phyloP scores from a whole-genome alignment of 2,329 filamentous ascomycete species.

The Pestalotiopsis fici region DNA sequence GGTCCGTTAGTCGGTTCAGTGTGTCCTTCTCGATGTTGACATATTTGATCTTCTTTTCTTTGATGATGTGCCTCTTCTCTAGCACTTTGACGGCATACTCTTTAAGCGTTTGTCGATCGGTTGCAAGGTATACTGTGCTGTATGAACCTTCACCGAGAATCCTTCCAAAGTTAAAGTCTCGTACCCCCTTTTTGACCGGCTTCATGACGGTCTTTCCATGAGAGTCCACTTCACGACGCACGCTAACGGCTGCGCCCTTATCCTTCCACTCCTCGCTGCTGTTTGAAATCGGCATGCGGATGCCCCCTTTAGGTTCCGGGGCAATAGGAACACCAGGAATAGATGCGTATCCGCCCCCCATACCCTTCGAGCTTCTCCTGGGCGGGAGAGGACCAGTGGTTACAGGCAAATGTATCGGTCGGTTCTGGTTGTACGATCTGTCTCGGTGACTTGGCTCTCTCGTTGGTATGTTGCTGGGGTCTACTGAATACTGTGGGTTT shows the following conservation, averaged over 20 bases:
- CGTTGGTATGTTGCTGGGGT: slow-evolving; percentile 49
- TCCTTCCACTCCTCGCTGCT: slow-evolving; percentile 97
- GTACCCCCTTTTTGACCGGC: slow-evolving; percentile 93
- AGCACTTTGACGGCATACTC: slow-evolving; percentile 98
- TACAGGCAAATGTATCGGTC: slow-evolving; percentile 49
- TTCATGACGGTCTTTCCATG: slow-evolving; percentile 80
- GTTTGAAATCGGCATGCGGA: slow-evolving; percentile 43
- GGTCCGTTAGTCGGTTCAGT: slow-evolving; percentile 90
- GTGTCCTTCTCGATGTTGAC: slow-evolving; percentile 99
- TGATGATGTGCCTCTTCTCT: slow-evolving; percentile 98
- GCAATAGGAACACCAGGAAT: slow-evolving; percentile 43
- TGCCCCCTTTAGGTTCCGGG: slow-evolving; percentile 29
- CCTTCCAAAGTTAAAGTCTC: slow-evolving; percentile 92
- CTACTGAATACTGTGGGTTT: slow-evolving; percentile 57
- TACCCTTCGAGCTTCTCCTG: slow-evolving; percentile 74
- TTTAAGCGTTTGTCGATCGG: slow-evolving; percentile 89
- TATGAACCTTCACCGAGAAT: slow-evolving; percentile 95
- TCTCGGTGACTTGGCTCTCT: slow-evolving; percentile 72
- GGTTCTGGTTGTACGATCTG: slow-evolving; percentile 64
- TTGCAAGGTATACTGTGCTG: slow-evolving; percentile 91
- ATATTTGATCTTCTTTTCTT: slow-evolving; percentile 99
- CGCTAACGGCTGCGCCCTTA: slow-evolving; percentile 81
- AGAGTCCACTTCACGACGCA: slow-evolving; percentile 81
- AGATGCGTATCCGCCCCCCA: slow-evolving; percentile 57
- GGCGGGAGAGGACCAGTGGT: slow-evolving; percentile 69